Conservation (phyloP, 352 stramenopile genomes). For the Globisporangium rhizosaccharum region DNA sequence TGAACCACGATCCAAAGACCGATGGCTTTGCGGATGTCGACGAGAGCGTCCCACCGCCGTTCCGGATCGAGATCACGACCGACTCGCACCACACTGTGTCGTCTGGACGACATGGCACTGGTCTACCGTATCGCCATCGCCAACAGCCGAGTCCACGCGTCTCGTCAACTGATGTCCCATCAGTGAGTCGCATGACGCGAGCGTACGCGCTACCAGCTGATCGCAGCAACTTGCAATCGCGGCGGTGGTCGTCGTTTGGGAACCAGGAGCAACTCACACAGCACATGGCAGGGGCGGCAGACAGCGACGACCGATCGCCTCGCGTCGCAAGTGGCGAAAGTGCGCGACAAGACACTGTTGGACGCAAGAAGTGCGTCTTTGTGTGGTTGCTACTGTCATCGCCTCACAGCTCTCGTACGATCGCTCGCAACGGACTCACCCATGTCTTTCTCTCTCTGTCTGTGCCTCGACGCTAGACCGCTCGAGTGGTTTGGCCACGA, state of each 20-base stretch:
- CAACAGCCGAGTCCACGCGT: not conserved
- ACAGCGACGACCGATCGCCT: not conserved
- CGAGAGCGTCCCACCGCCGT: constrained; percentile 73
- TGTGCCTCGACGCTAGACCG: constrained; percentile 9
- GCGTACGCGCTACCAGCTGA: not conserved
- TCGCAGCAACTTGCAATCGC: constrained; percentile 19
- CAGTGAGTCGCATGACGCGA: not conserved
- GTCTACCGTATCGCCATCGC: too few species aligned
- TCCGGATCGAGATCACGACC: constrained; percentile 75
- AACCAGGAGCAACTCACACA: constrained; percentile 31
- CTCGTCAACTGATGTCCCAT: not conserved
- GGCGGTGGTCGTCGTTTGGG: constrained; percentile 37
- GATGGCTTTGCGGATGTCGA: constrained; percentile 79
- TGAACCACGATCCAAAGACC: constrained; percentile 67
- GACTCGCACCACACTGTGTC: constrained; percentile 17
- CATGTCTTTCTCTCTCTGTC: too few species aligned
- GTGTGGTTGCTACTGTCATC: not conserved
- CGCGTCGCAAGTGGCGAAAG: not conserved
- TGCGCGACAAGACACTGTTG: not conserved
- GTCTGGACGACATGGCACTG: not conserved
- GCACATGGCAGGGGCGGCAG: not conserved
- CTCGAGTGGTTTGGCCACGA: constrained; percentile 51
- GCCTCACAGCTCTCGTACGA: not conserved
- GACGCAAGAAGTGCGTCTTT: constrained; percentile 3
- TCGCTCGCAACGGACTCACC: not conserved